Base-by-base conservation (phyloP, 768 basidiomycete species). In the Xerocomellus intermedius region DNA sequence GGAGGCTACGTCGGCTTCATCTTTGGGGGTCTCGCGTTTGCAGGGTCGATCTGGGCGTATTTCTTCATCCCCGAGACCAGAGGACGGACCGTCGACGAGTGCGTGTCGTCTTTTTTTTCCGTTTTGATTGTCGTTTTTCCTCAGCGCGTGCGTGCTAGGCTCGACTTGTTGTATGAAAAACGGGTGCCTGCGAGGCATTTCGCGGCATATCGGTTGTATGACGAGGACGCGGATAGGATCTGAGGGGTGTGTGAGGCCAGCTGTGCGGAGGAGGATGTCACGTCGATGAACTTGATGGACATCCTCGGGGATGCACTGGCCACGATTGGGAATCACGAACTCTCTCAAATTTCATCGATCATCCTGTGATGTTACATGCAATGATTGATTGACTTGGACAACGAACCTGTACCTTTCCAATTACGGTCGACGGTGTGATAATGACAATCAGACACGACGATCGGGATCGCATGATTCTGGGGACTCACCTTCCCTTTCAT, bases 111-210 rank as follows among this genome's bases (percentile, higher is more conserved):
- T 4, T 41, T 30, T 42, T 4, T 41, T 30, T 42, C 12, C 2
- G 26, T 14, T 1, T 22, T 14, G 28, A 26, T 8, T 1, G 12
- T 13, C 9, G 8, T 30, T 48, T 14, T 38, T 12, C 13, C 37
- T 48, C 37, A 50, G 6, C 19, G 33, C 13, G 12, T n/a, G n/a
- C n/a, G 8, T 13, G 38, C 3, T 32, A 68, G 66, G 17, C 64
- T 73, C 44, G 72, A 73, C 50, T 33, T 68, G 19, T 56, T 73
- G 54, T 73, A 65, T 46, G 70, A 73, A 47, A 61, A 54, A 42
- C 59, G 58, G 48, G 64, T 73, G 10, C 49, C 67, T 14, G 69
- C 71, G 36, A 65, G 68, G 47, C 51, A 54, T 33, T 74, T 73
- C 43, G 59, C 39, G 28, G 30, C 42, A 16, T 48, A 65, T 10